Conservation (phyloP, 768 basidiomycete species). For the Scleroderma bovista region DNA sequence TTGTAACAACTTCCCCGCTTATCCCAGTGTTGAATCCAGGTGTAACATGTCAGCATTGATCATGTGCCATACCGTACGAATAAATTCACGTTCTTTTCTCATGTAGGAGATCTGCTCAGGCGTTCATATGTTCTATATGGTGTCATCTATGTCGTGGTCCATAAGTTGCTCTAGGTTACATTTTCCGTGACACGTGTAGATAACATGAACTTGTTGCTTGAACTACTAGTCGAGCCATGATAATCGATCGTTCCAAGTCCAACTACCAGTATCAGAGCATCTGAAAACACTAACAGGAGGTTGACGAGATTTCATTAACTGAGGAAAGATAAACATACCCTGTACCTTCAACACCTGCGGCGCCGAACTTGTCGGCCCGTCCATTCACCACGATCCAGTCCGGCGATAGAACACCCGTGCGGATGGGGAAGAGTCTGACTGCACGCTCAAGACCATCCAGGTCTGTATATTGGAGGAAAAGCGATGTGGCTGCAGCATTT, state of each 20-base stretch:
- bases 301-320: neutral
- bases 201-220: neutral
- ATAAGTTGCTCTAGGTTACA: too few relatives aligned
- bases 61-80: constrained; percentile 13
- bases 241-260: constrained; percentile 43
- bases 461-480: constrained; percentile 62
- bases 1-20: constrained; percentile 63
- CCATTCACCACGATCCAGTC: constrained; percentile 70
- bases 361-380: constrained; percentile 51
- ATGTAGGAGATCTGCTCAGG: neutral
- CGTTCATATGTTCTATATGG: constrained; percentile 6
- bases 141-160: too few relatives aligned
- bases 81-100: neutral
- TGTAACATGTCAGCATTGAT: constrained; percentile 45
- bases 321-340: constrained; percentile 46
- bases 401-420: constrained; percentile 72
- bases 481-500: constrained; percentile 26
- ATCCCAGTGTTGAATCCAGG: constrained; percentile 56
- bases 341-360: constrained; percentile 69
- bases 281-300: constrained; percentile 26
- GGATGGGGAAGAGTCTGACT: constrained; percentile 71
- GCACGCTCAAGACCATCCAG: constrained; percentile 58
- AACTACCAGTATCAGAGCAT: constrained; percentile 22
- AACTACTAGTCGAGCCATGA: constrained; percentile 44
- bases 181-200: neutral